Evolutionary conservation across 1,284 basidiomycete species (phyloP).

Genomic region (Cystobasidium slooffiae): DNA sequence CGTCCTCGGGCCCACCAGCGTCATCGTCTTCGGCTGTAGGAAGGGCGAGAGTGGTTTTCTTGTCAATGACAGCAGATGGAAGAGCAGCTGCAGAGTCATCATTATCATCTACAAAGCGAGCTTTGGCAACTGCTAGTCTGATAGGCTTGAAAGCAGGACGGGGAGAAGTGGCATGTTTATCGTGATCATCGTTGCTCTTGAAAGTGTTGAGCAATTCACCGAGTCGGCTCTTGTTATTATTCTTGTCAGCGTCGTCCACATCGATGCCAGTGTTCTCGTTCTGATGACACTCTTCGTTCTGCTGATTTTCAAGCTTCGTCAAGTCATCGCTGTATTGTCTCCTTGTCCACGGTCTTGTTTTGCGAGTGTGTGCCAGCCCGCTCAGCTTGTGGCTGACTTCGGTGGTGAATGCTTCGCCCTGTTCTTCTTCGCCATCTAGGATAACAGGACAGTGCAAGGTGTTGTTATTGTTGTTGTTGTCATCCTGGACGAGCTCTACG

Average conservation of each 20-base stretch:
- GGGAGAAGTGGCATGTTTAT: conserved; percentile 2
- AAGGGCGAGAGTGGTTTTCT: conserved; percentile 1
- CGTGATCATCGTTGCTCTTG: conserved; percentile 3
- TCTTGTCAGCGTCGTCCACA: neutral
- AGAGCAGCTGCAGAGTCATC: neutral
- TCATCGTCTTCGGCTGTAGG: neutral
- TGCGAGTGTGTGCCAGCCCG: neutral
- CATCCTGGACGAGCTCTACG: neutral
- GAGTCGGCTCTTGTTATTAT: neutral
- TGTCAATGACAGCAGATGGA: neutral
- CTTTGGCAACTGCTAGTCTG: conserved; percentile 19
- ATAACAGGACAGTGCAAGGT: neutral
- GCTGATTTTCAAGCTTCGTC: neutral
- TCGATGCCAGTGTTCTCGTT: neutral
- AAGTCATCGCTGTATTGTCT: no score
- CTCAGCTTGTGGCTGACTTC: conserved; percentile 25
- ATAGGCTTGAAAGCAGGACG: conserved; percentile 14
- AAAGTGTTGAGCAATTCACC: neutral
- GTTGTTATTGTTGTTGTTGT: no score
- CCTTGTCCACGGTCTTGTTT: no score
- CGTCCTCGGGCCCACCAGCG: neutral
- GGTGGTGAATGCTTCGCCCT: neutral
- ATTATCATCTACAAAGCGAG: neutral
- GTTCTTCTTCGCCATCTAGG: conserved; percentile 14
- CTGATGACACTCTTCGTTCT: neutral